Evolutionary conservation across 345 rosid species (phyloP).

Genomic region (Lumnitzera littorea): DNA sequence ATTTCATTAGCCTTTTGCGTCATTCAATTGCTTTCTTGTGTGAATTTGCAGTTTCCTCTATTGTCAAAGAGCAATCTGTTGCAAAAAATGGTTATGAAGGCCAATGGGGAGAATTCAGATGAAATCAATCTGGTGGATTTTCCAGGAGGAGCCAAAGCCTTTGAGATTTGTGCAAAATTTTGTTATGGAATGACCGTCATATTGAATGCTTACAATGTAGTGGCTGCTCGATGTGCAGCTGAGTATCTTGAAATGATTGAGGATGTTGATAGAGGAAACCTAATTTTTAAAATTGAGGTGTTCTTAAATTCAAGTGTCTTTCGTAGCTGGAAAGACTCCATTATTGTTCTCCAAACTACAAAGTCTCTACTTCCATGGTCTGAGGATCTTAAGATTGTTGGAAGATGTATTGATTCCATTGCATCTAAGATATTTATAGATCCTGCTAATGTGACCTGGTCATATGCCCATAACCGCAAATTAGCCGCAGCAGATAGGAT

Average conservation of each 20-base stretch:
- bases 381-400: constrained; percentile 74
- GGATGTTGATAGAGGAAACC: constrained; percentile 70
- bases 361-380: constrained; percentile 81
- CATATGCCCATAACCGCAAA: constrained; percentile 80
- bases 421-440: constrained; percentile 74
- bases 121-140: constrained; percentile 55
- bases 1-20: constrained; percentile 4
- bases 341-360: constrained; percentile 81
- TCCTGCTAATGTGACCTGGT: constrained; percentile 70
- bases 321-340: constrained; percentile 93
- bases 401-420: constrained; percentile 82
- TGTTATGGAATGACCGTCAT: constrained; percentile 90
- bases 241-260: constrained; percentile 94
- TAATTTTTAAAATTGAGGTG: constrained; percentile 73
- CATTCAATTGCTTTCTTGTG: too few relatives aligned
- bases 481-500: constrained; percentile 41
- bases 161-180: constrained; percentile 92
- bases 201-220: constrained; percentile 79
- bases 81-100: constrained; percentile 53
- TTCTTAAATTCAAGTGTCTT: constrained; percentile 80
- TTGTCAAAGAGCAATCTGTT: constrained; percentile 71
- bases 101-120: constrained; percentile 42
- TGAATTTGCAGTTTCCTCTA: constrained; percentile 71
- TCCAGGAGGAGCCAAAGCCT: constrained; percentile 86
- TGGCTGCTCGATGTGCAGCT: constrained; percentile 81